Evolutionary conservation across 169 alveolate genomes (phyloP).

Genomic region (Babesia microti): DNA sequence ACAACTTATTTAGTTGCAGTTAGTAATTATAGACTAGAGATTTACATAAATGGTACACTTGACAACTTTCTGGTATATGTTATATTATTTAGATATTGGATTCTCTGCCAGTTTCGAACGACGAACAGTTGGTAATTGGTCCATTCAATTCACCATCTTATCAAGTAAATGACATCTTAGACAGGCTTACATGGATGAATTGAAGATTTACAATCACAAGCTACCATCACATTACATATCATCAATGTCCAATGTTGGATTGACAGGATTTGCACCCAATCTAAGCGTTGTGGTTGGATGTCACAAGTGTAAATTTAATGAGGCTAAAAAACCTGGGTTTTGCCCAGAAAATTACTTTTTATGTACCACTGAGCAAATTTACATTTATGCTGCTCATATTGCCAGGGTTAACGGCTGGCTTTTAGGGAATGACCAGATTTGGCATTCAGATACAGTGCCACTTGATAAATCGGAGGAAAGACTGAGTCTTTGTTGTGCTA

Average conservation of each 20-base stretch:
- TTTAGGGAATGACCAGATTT: slow-evolving; percentile 39
- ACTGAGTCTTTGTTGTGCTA: slow-evolving; percentile 38
- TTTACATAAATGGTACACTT: slow-evolving; percentile 21
- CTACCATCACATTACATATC: slow-evolving; percentile 22
- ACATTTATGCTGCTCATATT: slow-evolving; percentile 52
- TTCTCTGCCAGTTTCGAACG: slow-evolving; percentile 11
- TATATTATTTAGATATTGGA: neutral
- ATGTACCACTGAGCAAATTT: slow-evolving; percentile 53
- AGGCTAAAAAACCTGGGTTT: slow-evolving; percentile 34
- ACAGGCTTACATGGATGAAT: slow-evolving; percentile 45
- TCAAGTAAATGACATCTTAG: too few species aligned
- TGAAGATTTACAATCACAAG: slow-evolving; percentile 36
- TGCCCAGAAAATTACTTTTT: slow-evolving; percentile 45
- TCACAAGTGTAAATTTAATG: slow-evolving; percentile 33
- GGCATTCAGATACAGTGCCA: slow-evolving; percentile 37
- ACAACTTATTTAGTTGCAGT: too few species aligned
- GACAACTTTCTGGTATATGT: slow-evolving; percentile 3
- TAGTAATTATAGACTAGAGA: slow-evolving; percentile 13
- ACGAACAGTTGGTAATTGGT: too few species aligned
- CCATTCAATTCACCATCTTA: too few species aligned
- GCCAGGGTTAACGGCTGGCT: slow-evolving; percentile 61
- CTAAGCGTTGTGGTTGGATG: slow-evolving; percentile 45
- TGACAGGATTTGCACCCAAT: slow-evolving; percentile 30
- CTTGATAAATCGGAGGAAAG: slow-evolving; percentile 6
- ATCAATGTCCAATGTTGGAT: slow-evolving; percentile 17